Evolutionary conservation across 1,284 basidiomycete species (phyloP), one percentile per base, ranked within the genome.

Genomic region (Xerocomus minutiporus): DNA sequence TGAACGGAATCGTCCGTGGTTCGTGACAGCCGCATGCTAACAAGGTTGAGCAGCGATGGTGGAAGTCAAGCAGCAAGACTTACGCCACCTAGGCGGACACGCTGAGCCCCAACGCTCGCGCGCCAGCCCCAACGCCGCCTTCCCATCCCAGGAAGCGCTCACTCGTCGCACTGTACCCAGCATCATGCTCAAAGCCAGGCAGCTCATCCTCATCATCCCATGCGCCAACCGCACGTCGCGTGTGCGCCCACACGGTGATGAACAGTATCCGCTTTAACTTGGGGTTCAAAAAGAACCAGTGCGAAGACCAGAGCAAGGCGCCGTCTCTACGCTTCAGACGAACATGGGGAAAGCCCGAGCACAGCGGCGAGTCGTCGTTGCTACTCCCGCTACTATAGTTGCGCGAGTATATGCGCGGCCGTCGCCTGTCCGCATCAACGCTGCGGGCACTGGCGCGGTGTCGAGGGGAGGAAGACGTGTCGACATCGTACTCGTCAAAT

Each of bases 211-310:
- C 76, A 34, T 81, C 81, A 44, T 75, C 74, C 76, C 79, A 85
- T 49, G 75, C 75, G 32, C 80, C 71, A 13, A 73, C 71, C 13
- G 82, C 73, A 46, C 81, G 79, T 61, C 80, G 81, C 50, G 89
- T 87, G 36, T 88, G 81, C n/a, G 93, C 91, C 92, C 93, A 97
- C 7, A 93, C 85, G 1, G 92, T 91, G 55, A 97, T 83, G 71
- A 97, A 98, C 47, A 99, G 71, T 62, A 99, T 86, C 20, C 96
- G 84, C 75, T 97, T 98, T 73, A 86, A 75, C 68, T 93, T 96
- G 67, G 88, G 82, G 76, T 95, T 97, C 68, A 95, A 80, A 77
- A 99, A 97, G 76, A 99, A 97, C 83, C 93, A 97, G 69, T 97
- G 93, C 13, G 92, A 94, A 34, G 91, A 93, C 96, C 95, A 98